Conservation (phyloP, 2,329 filamentous ascomycete genomes). For the Falciphora oryzae region DNA sequence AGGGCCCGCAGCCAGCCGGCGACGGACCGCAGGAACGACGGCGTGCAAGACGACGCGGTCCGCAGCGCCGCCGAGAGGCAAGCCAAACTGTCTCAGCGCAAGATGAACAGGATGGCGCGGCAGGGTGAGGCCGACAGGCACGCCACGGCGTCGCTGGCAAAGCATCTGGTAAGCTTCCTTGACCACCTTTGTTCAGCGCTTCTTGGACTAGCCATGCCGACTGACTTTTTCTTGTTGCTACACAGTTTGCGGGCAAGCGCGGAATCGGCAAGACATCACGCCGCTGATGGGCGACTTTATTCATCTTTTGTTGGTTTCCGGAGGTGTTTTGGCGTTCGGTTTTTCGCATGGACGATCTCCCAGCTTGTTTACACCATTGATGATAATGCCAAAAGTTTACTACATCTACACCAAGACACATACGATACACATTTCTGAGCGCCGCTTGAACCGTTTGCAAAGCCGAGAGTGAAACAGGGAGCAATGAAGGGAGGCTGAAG, state of each 20-base stretch:
- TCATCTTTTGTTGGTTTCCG: background rate
- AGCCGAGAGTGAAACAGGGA: no score
- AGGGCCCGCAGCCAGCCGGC: slow-evolving; percentile 57
- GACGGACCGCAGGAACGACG: slow-evolving; percentile 67
- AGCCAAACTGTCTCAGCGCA: slow-evolving; percentile 88
- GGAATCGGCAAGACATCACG: slow-evolving; percentile 83
- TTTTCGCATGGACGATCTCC: slow-evolving; percentile 3
- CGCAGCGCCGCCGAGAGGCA: slow-evolving; percentile 79
- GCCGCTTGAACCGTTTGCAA: background rate
- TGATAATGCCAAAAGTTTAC: background rate
- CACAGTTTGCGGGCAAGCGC: slow-evolving; percentile 83
- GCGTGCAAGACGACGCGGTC: slow-evolving; percentile 61
- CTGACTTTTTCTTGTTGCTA: slow-evolving; percentile 10
- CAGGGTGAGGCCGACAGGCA: slow-evolving; percentile 97
- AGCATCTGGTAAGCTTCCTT: slow-evolving; percentile 72
- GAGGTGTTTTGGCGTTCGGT: slow-evolving; percentile 7
- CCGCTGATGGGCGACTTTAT: slow-evolving; percentile 38
- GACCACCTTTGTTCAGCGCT: background rate
- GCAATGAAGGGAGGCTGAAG: no score
- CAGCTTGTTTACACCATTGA: background rate
- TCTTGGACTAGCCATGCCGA: background rate
- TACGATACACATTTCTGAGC: background rate
- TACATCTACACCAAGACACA: background rate
- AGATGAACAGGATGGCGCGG: slow-evolving; percentile 97
- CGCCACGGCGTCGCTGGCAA: slow-evolving; percentile 70